phyloP scores from a whole-genome alignment of 306 rosid genomes.

The Quillaja saponaria region DNA sequence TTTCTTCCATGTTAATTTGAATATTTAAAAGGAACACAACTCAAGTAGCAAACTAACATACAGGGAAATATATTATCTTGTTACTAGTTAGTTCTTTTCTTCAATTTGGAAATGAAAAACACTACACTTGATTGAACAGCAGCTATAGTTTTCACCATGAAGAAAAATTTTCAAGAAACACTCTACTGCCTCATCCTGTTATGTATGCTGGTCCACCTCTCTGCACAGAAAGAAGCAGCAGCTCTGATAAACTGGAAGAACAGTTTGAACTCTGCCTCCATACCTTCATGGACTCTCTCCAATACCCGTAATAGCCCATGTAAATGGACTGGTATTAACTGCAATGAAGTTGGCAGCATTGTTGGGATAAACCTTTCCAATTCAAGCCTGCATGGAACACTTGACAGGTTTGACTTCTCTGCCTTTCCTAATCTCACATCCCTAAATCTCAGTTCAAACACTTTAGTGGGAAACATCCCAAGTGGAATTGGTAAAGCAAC shows the following conservation, averaged over 20 bases:
- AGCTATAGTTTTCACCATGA: slow-evolving; percentile 10
- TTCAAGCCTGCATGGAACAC: slow-evolving; percentile 26
- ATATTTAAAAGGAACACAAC: too few species aligned
- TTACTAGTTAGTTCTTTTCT: neutral
- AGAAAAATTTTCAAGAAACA: slow-evolving; percentile 10
- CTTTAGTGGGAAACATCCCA: slow-evolving; percentile 30
- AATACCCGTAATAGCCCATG: slow-evolving; percentile 23
- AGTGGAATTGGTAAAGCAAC: slow-evolving; percentile 28
- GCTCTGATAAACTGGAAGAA: slow-evolving; percentile 29
- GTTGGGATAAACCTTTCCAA: slow-evolving; percentile 28
- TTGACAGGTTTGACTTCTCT: slow-evolving; percentile 37
- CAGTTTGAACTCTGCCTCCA: slow-evolving; percentile 29
- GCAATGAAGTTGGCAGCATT: slow-evolving; percentile 25
- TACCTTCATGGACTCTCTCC: slow-evolving; percentile 27
- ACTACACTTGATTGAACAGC: neutral
- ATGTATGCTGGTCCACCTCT: slow-evolving; percentile 4
- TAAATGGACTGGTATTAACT: slow-evolving; percentile 29
- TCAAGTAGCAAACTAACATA: neutral
- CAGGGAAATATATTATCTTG: neutral
- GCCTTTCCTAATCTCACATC: slow-evolving; percentile 31
- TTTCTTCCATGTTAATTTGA: too few species aligned
- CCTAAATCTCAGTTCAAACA: slow-evolving; percentile 28
- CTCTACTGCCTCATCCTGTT: slow-evolving; percentile 14
- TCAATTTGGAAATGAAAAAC: neutral
- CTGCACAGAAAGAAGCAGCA: slow-evolving; percentile 34